Evolutionary conservation across 2,329 filamentous ascomycete genomes (phyloP), one percentile per base, ranked within the genome.

Genomic region (Cordyceps tenuipes): DNA sequence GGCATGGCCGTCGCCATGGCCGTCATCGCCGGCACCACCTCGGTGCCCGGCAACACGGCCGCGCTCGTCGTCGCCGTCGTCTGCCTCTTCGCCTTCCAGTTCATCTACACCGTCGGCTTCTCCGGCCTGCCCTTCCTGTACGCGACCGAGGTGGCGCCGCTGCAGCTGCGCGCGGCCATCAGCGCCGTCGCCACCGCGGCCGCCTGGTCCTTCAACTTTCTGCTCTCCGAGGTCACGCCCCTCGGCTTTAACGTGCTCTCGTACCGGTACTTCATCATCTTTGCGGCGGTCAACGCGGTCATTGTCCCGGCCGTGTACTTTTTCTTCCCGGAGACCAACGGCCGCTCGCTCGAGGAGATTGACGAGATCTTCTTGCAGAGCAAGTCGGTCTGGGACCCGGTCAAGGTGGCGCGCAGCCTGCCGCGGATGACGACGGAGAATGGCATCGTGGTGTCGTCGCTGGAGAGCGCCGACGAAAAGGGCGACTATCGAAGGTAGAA

Each of bases 11-110:
- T 62, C 7, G 57, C 56, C 19, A 62, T 62, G 61, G 57, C 61
- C 1, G 31, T 62, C 36, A 52, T 62, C 8, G 61, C 57, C 5
- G 61, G 61, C 15, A 59, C 61, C 3, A 62, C 61, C 2, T 62
- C 61, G 9, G 57, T 41, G 19, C 52, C 36, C 1, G 48, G 31
- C 39, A 57, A 59, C 17, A 52, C 15, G 5, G 55, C 46, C 12
- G 61, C 61, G 5, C 51, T 59, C 15, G 21, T 62, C 19, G 61
- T 62, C n/a, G 61, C 61, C 3, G 61, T 48, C 60, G 12, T 67
- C 66, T 84, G 83, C 59, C 72, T 87, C 12, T 88, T 87, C 73
- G 77, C 82, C 8, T 88, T 86, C 71, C 87, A 87, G 67, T 82
- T 83, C 10, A 83, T 83, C 64, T 87, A 86, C 66, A 85, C 83